These are phyloP conservation scores for Maudiozyma serrabonitensis DNA, from an alignment of 805 yeast species.

Conservation along the genomic window DNA sequence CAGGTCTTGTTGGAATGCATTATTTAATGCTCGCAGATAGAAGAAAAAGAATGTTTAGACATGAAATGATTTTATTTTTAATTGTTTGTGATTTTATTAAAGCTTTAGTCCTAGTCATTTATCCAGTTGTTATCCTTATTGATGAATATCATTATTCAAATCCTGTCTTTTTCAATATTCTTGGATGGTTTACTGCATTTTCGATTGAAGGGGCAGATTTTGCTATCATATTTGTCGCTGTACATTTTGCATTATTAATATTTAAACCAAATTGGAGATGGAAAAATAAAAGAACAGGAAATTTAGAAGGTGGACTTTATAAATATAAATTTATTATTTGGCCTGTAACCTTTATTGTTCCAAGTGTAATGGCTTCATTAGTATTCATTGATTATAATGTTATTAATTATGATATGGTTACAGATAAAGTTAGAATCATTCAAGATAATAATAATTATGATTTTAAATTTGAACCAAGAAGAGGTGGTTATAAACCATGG, in stretches of 20 bases:
- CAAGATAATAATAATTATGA: slow-evolving; percentile 18
- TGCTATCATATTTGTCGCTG: slow-evolving; percentile 71
- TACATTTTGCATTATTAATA: slow-evolving; percentile 69
- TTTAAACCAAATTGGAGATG: slow-evolving; percentile 50
- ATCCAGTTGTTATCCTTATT: slow-evolving; percentile 49
- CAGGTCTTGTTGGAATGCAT: slow-evolving; percentile 55
- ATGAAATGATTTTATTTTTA: slow-evolving; percentile 57
- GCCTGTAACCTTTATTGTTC: slow-evolving; percentile 46
- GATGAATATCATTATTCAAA: slow-evolving; percentile 37
- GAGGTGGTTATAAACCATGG: slow-evolving; percentile 48
- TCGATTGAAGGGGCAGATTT: slow-evolving; percentile 81
- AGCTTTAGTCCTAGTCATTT: slow-evolving; percentile 56
- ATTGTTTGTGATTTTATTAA: slow-evolving; percentile 68
- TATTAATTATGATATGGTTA: slow-evolving; percentile 8
- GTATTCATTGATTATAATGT: slow-evolving; percentile 44
- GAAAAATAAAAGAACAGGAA: slow-evolving; percentile 29
- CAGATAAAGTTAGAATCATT: slow-evolving; percentile 15
- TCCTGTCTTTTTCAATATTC: slow-evolving; percentile 46
- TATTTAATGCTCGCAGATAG: slow-evolving; percentile 55
- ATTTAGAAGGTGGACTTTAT: slow-evolving; percentile 67
- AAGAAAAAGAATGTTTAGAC: slow-evolving; percentile 52
- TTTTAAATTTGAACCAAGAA: slow-evolving; percentile 19
- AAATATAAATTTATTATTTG: slow-evolving; percentile 49
- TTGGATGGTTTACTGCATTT: slow-evolving; percentile 75
- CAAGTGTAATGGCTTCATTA: slow-evolving; percentile 58